Evolutionary conservation across 352 stramenopile genomes (phyloP).

Genomic region (Globisporangium polare): DNA sequence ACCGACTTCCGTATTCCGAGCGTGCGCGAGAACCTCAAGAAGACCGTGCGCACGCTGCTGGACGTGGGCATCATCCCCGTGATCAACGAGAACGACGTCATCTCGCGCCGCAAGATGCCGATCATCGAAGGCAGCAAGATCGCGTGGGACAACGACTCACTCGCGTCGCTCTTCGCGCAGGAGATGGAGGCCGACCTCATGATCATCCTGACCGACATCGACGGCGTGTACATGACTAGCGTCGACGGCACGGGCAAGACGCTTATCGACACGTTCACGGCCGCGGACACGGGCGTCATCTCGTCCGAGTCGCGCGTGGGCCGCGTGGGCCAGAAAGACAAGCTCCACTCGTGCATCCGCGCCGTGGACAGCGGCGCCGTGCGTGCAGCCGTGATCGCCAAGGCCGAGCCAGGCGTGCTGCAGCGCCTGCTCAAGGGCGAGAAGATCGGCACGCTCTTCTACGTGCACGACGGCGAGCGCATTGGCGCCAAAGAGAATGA

Average conservation of each 20-base stretch:
- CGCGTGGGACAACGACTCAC: constrained; percentile 84
- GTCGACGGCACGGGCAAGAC: constrained; percentile 26
- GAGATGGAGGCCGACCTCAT: constrained; percentile 74
- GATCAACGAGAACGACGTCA: constrained; percentile 87
- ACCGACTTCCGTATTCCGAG: constrained; percentile 65
- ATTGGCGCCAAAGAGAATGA: constrained; percentile 46
- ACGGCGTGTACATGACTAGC: constrained; percentile 48
- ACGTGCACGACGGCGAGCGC: constrained; percentile 29
- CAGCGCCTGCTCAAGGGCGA: constrained; percentile 67
- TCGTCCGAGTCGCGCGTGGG: constrained; percentile 54
- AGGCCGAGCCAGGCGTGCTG: constrained; percentile 56
- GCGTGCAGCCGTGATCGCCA: constrained; percentile 56
- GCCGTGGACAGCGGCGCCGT: constrained; percentile 69
- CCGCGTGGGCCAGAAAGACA: constrained; percentile 70
- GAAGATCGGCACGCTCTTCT: constrained; percentile 64
- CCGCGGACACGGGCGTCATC: constrained; percentile 38
- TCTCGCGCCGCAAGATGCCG: constrained; percentile 59
- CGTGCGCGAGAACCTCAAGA: constrained; percentile 63
- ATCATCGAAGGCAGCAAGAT: constrained; percentile 58
- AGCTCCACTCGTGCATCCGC: constrained; percentile 75
- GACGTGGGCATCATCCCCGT: constrained; percentile 83
- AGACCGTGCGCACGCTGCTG: constrained; percentile 57
- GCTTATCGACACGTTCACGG: constrained; percentile 48
- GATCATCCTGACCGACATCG: constrained; percentile 73
- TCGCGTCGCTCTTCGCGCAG: constrained; percentile 70